These are phyloP conservation scores for Penicillium samsonianum DNA, from an alignment of 495 filamentous ascomycete genomes.

Conservation along the genomic window DNA sequence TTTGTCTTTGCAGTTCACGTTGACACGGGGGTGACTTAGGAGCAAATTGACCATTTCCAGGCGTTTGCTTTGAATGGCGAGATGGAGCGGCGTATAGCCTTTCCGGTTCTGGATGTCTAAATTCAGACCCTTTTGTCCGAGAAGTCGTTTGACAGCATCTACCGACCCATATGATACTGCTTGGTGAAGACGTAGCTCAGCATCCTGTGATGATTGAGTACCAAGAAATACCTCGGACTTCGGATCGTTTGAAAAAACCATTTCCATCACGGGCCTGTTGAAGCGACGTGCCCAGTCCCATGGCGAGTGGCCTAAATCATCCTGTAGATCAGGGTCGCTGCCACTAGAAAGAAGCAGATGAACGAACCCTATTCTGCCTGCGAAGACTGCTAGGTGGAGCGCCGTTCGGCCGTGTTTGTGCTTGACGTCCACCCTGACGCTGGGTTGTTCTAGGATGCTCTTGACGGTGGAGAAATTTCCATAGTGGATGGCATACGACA, in stretches of 20 bases:
- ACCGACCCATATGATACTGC: constrained; percentile 11
- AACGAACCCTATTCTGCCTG: constrained; percentile 10
- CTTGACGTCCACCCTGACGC: too few relatives aligned
- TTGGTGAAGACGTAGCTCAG: constrained; percentile 14
- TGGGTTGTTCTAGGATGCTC: constrained; percentile 2
- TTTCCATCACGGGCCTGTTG: constrained; percentile 9
- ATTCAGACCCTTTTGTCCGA: neutral
- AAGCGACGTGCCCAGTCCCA: constrained; percentile 7
- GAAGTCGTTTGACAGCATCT: constrained; percentile 12
- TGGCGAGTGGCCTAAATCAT: too few relatives aligned
- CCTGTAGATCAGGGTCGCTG: too few relatives aligned
- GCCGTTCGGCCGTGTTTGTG: constrained; percentile 7
- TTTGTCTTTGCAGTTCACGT: constrained; percentile 12
- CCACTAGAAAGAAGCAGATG: constrained; percentile 12
- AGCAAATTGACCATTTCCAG: constrained; percentile 14
- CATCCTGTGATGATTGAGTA: constrained; percentile 6
- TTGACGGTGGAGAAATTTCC: neutral
- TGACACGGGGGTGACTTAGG: neutral
- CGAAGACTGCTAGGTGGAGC: constrained; percentile 14
- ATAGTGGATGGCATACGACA: constrained; percentile 18
- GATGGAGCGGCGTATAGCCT: constrained; percentile 15
- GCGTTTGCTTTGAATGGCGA: constrained; percentile 12
- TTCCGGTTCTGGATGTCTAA: constrained; percentile 7
- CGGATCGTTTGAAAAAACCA: neutral
- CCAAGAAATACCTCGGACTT: neutral